phyloP scores from a whole-genome alignment of 106 monocot genomes.

The Triglochin maritima region DNA sequence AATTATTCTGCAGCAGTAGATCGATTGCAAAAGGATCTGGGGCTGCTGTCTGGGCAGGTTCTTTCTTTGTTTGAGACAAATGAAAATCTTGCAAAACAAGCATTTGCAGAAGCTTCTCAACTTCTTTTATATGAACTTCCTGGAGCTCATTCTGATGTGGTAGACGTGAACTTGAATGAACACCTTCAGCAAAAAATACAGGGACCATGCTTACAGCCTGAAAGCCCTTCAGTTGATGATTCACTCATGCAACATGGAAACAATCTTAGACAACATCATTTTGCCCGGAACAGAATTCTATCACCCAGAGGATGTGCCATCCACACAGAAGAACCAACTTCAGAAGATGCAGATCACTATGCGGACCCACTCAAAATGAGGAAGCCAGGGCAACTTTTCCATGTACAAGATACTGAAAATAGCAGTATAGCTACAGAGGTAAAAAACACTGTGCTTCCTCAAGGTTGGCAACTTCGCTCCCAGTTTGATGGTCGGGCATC shows the following conservation, averaged over 20 bases:
- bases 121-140: slow-evolving; percentile 14
- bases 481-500: no score
- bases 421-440: no score
- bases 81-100: slow-evolving; percentile 76
- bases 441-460: no score
- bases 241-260: slow-evolving; percentile 6
- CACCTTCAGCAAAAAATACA: slow-evolving; percentile 6
- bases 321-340: background rate
- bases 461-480: no score
- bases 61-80: slow-evolving; percentile 91
- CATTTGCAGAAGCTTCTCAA: slow-evolving; percentile 49
- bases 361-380: no score
- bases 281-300: background rate
- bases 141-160: slow-evolving; percentile 15
- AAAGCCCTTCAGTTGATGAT: slow-evolving; percentile 12
- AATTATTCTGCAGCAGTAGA: slow-evolving; percentile 74
- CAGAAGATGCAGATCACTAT: background rate
- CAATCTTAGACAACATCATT: background rate
- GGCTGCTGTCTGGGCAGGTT: slow-evolving; percentile 89
- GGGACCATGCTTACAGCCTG: slow-evolving; percentile 7
- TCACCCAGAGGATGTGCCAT: background rate
- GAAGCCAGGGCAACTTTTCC: no score
- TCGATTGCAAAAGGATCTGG: slow-evolving; percentile 83
- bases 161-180: slow-evolving; percentile 4
- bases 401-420: no score